Base-by-base conservation (phyloP, 2,329 filamentous ascomycete species). In the Rosellinia necatrix region DNA sequence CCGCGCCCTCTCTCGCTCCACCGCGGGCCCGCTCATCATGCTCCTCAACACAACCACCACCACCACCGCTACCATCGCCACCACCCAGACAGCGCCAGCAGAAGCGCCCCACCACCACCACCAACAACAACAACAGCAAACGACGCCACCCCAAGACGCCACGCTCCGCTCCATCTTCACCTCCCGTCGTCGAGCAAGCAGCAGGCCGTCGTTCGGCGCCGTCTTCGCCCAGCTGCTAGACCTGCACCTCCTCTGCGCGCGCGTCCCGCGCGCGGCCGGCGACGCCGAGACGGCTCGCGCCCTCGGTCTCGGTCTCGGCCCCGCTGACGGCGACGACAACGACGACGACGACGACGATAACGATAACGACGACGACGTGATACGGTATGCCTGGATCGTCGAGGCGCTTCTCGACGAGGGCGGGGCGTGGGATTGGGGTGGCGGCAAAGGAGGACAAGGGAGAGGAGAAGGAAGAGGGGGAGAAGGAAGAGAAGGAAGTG, bases 141-240 rank as follows among this genome's bases (percentile, higher is more conserved):
- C n/a, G n/a, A n/a, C n/a, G n/a, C n/a, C n/a, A n/a, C 67, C 68
- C 1, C 61, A 75, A 6, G 77, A 81, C 9, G 69, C 76, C 0
- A 81, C 77, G 1, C 74, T 82, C 3, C 72, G 76, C n/a, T 82
- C 79, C 7, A 74, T 82, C 44, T 82, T 82, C 70, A 74, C 72
- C 59, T 71, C 74, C 0, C n/a, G n/a, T n/a, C n/a, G n/a, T n/a
- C n/a, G n/a, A n/a, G n/a, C n/a, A n/a, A n/a, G n/a, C n/a, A 77
- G 72, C 58, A 82, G 78, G 56, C 80, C 81, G 5, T 75, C 74
- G 13, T 84, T 83, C 51, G 83, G 83, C 4, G 71, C 76, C 12
- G 75, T 81, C 4, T 86, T 86, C 59, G 64, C 76, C 5, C 78
- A 82, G 67, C 73, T 85, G 37, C 71, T 83, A 0, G 78, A 84